Base-by-base conservation (phyloP, 1,284 basidiomycete genomes). In the Malassezia furfur region DNA sequence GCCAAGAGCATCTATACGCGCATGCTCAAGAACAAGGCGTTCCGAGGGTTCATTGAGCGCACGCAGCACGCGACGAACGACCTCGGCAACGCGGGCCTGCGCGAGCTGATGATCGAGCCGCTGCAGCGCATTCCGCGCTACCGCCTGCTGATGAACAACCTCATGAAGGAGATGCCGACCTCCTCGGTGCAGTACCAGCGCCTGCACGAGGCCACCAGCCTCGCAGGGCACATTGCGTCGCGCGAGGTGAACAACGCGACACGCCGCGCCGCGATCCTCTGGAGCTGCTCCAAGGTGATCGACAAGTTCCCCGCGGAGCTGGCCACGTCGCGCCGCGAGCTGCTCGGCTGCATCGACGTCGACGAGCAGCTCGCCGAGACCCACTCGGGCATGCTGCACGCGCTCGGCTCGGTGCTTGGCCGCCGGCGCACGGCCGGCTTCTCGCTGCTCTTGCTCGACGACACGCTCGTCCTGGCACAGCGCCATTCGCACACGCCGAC, bases 71-170 rank as follows among this genome's bases (percentile, higher is more conserved):
- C 87, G 60, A 84, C 84, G 3, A 81, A 84, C 12, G 90, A 90
- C 55, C 79, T 84, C 35, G 83, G 81, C 62, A 93, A 91, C 56
- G 61, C 65, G 0, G 71, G 93, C 12, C 80, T 99, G 38, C 83
- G 89, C 19, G 93, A 98, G 75, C 82, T 99, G 39, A 80, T 99
- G 39, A 96, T 96, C 83, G 94, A 98, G 70, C 94, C 94, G n/a
- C 88, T 96, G n/a, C 94, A 99, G 75, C 85, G 94, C 28, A 89
- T 98, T 62, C 91, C 94, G 1, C 81, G 93, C 54, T 98, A 98
- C 77, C 94, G 89, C 2, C 80, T 99, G 22, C 80, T 99, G 61
- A 88, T 96, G 76, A 85, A 89, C 62, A 67, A 64, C n/a, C 57
- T 74, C 14, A 36, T 73, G 22, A 58, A 61, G 40, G 58, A 66